Evolutionary conservation across 768 basidiomycete genomes (phyloP), one percentile per base, ranked within the genome.

Genomic region (Boletellus ananas): DNA sequence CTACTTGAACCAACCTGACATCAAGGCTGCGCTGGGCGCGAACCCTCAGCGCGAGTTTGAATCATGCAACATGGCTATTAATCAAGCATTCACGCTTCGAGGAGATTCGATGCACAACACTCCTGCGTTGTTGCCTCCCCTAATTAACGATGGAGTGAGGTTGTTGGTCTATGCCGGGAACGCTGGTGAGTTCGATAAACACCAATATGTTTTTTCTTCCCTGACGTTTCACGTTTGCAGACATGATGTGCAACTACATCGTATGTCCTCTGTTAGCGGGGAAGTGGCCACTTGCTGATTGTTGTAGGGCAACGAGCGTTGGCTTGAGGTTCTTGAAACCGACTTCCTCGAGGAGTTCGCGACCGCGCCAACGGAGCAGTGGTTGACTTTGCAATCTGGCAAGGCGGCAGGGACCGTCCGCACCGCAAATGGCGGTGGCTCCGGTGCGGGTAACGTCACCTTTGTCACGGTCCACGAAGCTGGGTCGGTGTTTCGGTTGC

Each of bases 131-230:
- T 74, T 98, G 10, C 86, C 90, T 2, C 83, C 87, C 37, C 74
- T 99, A 34, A 73, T 99, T 39, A 79, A 92, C 43, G 80, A 83
- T 34, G 94, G 93, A 6, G 75, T 99, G 34, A 74, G 90, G 47
- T 70, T 99, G 38, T 71, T 97, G 27, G 83, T 97, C 37, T 98
- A 96, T 62, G 92, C 94, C 51, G 94, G 89, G 17, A 85, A 87
- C 56, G 87, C 89, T 60, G 74, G 87, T 85, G 57, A 54, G 80
- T 74, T 17, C 25, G 16, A 25, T 16, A 3, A n/a, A 20, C 6
- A 34, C 10, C 20, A 20, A 12, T 27, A 37, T 13, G 8, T 6
- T 50, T 3, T 8, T 50, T 25, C 29, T 50, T 34, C 14, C 18
- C 55, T 56, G 56, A 61, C 58, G 35, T 56, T 31, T 23, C 33